A percentile compares a stretch with the other conserved stretches of the same genome.
phyloP scores from a whole-genome alignment of 2,329 filamentous ascomycete genomes.

The Aureobasidium zeae region DNA sequence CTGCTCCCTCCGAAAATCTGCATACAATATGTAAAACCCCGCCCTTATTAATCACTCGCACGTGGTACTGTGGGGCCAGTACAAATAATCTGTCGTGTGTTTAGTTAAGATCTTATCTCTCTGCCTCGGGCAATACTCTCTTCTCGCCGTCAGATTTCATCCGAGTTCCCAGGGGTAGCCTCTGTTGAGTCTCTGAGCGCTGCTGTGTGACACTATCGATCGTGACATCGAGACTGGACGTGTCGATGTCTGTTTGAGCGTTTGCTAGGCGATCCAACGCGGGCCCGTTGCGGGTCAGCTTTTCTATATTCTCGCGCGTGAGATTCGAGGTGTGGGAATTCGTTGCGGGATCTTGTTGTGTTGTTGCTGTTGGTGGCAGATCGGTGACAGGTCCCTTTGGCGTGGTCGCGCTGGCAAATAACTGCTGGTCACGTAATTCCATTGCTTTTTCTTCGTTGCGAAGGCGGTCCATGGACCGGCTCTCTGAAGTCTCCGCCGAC shows the following conservation, averaged over 20 bases:
- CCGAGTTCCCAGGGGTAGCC: constrained; percentile 1
- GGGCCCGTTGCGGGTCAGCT: constrained; percentile 18
- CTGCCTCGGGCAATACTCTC: constrained; percentile 7
- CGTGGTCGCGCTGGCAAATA: constrained; percentile 40
- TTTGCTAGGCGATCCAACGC: not conserved
- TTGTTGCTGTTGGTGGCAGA: not conserved
- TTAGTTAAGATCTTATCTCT: too few species aligned
- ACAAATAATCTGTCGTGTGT: too few species aligned
- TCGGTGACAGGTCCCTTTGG: constrained; percentile 25
- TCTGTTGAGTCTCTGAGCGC: not conserved
- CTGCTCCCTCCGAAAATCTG: too few species aligned
- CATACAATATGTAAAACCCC: too few species aligned
- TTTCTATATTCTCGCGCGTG: constrained; percentile 28
- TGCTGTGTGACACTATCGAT: constrained; percentile 2
- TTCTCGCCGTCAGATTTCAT: constrained; percentile 13
- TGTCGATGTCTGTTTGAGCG: constrained; percentile 8
- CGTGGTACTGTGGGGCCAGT: too few species aligned
- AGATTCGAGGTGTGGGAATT: constrained; percentile 17
- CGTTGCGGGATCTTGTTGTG: constrained; percentile 14
- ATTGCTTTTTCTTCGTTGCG: constrained; percentile 48
- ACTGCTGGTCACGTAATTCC: constrained; percentile 45
- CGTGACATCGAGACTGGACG: constrained; percentile 13
- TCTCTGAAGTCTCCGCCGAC: constrained; percentile 36
- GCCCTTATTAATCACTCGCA: too few species aligned
- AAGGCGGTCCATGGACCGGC: constrained; percentile 38